Base-by-base conservation (phyloP, 1,139 yeast genomes). In the Kodamaea ohmeri region DNA sequence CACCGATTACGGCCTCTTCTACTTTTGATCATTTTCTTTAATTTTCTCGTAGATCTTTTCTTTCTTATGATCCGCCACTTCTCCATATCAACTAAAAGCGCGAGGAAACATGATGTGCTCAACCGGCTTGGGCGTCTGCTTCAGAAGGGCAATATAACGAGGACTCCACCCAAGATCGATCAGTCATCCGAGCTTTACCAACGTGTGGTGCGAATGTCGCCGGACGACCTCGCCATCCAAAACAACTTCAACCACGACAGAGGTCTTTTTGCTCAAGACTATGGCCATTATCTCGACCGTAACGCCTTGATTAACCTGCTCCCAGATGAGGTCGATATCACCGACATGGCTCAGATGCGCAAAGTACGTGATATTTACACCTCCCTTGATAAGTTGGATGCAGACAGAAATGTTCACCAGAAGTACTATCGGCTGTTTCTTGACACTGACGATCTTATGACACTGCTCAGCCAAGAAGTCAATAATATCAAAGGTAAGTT, bases 281-380 rank as follows among this genome's bases (percentile, higher is more conserved):
- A 68, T 6, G 63, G 63, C 20, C 72, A 67, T 50, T 63, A 54
- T 43, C 47, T 69, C 22, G 66, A 70, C 47, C 49, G 76, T 31
- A 61, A 60, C 38, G 49, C 54, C 30, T 46, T 67, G 12, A 48
- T 69, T n/a, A 52, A 62, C 26, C 53, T 53, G 30, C 45, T 71
- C 17, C 76, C 76, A 0, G 65, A 67, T 37, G 67, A 61, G 41
- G 56, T 70, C 11, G 71, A 70, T 44, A 44, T 68, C 18, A 50
- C 60, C 26, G 50, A 61, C 33, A 48, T 48, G 11, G 45, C 49
- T 12, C 43, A 50, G 33, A 43, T 61, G 53, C 52, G 55, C 15
- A 57, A 60, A 32, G 58, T 71, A 22, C 59, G 62, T 21, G 54
- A 55, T 20, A 53, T 63, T 3, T 71, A 70, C 47, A 48, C 52